Conservation (phyloP, 495 filamentous ascomycete species). For the Ramalina intermedia region DNA sequence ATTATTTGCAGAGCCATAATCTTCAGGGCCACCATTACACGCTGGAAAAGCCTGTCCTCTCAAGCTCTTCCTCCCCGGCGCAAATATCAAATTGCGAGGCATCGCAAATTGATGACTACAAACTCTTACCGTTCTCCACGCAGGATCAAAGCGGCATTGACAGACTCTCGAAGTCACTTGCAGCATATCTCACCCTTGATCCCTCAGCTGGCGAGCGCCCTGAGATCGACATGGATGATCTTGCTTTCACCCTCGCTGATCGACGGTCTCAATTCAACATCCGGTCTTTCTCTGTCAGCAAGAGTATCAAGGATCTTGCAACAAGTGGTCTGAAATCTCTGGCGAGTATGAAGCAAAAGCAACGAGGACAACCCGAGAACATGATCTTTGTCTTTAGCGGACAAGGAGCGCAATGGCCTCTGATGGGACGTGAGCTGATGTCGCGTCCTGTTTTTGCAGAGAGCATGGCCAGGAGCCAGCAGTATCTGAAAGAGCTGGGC, state of each 20-base stretch:
- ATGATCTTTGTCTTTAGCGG: slow-evolving; percentile 35
- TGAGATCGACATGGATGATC: slow-evolving; percentile 11
- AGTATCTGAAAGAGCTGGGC: slow-evolving; percentile 11
- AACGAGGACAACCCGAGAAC: neutral
- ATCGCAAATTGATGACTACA: too few species aligned
- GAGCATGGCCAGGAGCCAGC: slow-evolving; percentile 17
- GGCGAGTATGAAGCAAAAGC: slow-evolving; percentile 1
- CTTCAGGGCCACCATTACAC: neutral
- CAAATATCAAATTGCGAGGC: too few species aligned
- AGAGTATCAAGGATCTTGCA: neutral
- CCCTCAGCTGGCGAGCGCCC: too few species aligned
- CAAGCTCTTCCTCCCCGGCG: slow-evolving; percentile 3
- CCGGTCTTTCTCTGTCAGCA: neutral
- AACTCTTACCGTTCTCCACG: neutral
- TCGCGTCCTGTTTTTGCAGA: slow-evolving; percentile 15
- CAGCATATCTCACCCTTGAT: too few species aligned
- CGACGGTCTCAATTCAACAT: slow-evolving; percentile 3
- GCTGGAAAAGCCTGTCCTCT: neutral
- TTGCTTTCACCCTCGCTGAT: slow-evolving; percentile 2
- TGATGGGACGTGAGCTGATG: slow-evolving; percentile 38
- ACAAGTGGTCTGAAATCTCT: neutral
- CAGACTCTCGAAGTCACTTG: too few species aligned
- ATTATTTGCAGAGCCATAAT: slow-evolving; percentile 4
- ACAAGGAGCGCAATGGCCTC: slow-evolving; percentile 54
- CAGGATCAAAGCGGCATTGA: neutral